Evolutionary conservation across 345 rosid genomes (phyloP).

Genomic region (Eucalyptus viminalis): DNA sequence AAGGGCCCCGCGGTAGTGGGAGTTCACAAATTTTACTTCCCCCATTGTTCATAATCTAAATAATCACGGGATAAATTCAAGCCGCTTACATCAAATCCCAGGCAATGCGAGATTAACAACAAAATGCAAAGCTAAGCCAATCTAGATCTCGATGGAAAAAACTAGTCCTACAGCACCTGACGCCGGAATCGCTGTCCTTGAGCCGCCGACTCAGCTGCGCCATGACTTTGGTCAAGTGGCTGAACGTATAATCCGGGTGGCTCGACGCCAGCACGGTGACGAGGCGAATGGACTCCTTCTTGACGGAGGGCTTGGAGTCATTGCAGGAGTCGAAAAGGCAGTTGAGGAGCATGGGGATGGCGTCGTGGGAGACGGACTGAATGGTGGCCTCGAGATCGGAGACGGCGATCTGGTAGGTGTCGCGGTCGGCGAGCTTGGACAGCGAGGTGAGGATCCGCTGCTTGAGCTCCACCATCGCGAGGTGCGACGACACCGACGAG

Average conservation of each 20-base stretch:
- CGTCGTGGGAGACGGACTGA: conserved; percentile 56
- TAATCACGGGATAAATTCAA: neutral
- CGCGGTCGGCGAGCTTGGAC: conserved; percentile 89
- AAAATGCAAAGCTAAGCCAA: neutral
- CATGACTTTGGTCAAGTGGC: conserved; percentile 66
- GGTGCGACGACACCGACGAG: conserved; percentile 64
- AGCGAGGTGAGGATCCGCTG: conserved; percentile 80
- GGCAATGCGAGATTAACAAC: neutral
- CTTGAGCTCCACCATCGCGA: conserved; percentile 93
- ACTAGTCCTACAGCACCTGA: neutral
- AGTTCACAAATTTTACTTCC: neutral
- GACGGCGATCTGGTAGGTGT: conserved; percentile 88
- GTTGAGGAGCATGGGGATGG: conserved; percentile 82
- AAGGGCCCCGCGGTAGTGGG: accelerated
- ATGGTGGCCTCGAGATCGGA: conserved; percentile 78
- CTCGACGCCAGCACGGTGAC: conserved; percentile 46
- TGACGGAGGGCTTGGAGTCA: conserved; percentile 83
- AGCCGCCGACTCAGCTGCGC: conserved; percentile 25
- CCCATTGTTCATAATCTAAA: neutral
- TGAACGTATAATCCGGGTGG: conserved; percentile 51
- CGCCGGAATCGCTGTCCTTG: neutral
- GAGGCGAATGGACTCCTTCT: conserved; percentile 70
- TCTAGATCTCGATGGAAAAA: neutral
- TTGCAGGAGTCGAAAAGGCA: conserved; percentile 78
- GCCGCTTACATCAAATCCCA: neutral